Base-by-base conservation (phyloP, 2,329 filamentous ascomycete genomes). In the Hypoxylon sp. region DNA sequence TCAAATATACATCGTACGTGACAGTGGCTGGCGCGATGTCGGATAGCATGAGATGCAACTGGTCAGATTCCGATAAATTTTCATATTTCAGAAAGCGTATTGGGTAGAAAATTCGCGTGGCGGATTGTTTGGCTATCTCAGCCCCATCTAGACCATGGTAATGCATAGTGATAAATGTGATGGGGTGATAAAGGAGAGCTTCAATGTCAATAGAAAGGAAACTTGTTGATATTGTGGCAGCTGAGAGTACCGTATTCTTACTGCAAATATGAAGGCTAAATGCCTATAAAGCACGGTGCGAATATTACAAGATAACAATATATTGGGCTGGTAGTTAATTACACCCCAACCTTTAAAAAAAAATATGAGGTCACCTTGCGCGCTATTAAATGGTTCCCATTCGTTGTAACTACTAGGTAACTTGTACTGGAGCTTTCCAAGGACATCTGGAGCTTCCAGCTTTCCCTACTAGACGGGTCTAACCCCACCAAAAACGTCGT, bases 291-390 rank as follows among this genome's bases (percentile, higher is more conserved):
- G 4, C 17, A 54, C 29, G 3, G 50, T 54, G 31, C 22, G 10
- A 29, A 42, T 35, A 9, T 11, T 22, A 19, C 14, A 8, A 11
- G 2, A 14, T 10, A 37, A 57, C 58, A 17, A 37, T 53, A 2
- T 6, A 24, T 55, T 19, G 24, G 19, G 6, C 50, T 10, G n/a
- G 26, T 54, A 48, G 51, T 42, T 54, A 48, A 46, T 42, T 50
- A 50, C 63, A 57, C 71, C 68, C 68, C 71, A 68, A 22, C 19
- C 19, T 1, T 1, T 65, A 33, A 48, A 39, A 19, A 67, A 70
- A 22, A 44, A n/a, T 4, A 75, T 73, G 71, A 76, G 64, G 58
- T 75, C 72, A 76, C 67, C 39, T 65, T 66, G 33, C 57, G 33
- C 57, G 55, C 55, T 63, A 48, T 56, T 63, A 70, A 62, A 68